A percentile compares a stretch with the other conserved stretches of the same genome.
These are phyloP conservation scores for Pseudopithomyces chartarum DNA, from an alignment of 2,329 filamentous ascomycete genomes.

Conservation along the genomic window DNA sequence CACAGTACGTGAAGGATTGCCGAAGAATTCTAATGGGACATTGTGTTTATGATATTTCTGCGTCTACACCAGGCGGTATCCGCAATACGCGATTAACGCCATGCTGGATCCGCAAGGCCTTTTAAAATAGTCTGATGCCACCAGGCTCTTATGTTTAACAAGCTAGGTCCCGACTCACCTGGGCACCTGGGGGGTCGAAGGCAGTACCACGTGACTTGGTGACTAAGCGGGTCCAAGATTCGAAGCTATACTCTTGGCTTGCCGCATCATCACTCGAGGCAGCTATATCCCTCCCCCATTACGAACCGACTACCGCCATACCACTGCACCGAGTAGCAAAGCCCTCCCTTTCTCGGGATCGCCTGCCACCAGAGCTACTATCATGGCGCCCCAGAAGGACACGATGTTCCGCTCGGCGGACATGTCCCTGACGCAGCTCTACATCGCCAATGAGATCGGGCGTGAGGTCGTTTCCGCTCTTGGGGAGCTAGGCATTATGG, in stretches of 20 bases:
- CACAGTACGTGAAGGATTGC: no score
- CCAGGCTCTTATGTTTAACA: no score
- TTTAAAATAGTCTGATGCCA: no score
- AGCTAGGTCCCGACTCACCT: no score
- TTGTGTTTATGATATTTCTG: no score
- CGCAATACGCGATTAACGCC: no score
- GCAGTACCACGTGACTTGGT: conserved; percentile 3
- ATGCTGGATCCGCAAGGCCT: no score
- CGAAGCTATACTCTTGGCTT: conserved; percentile 1
- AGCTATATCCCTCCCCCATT: conserved; percentile 35
- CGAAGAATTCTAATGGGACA: no score
- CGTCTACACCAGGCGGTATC: no score
- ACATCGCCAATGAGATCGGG: conserved; percentile 98
- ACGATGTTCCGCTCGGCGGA: conserved; percentile 99
- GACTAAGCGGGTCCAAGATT: conserved; percentile 3
- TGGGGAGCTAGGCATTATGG: conserved; percentile 93
- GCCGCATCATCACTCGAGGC: conserved; percentile 33
- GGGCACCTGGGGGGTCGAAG: neutral
- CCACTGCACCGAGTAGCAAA: conserved; percentile 30
- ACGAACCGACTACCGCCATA: conserved; percentile 25
- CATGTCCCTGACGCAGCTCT: conserved; percentile 99
- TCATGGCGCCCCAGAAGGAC: conserved; percentile 71
- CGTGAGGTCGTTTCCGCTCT: conserved; percentile 96
- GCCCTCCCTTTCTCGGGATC: conserved; percentile 20
- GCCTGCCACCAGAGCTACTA: conserved; percentile 41